Conservation (phyloP, 108 stramenopile species). For the Stephanodiscus minutulus region DNA sequence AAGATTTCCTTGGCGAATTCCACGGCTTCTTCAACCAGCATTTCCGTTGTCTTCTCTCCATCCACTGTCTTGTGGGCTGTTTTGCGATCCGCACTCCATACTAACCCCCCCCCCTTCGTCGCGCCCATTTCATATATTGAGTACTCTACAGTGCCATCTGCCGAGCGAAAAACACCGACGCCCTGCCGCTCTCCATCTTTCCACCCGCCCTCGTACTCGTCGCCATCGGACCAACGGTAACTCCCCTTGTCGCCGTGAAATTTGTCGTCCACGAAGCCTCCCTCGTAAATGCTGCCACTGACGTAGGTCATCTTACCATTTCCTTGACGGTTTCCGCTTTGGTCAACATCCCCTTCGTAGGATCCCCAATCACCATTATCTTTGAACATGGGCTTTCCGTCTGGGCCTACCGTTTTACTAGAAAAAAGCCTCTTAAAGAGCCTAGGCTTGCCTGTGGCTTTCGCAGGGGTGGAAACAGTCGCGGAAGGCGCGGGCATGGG, state of each 20-base stretch:
- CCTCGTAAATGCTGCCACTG: constrained; percentile 20
- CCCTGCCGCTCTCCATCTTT: constrained; percentile 31
- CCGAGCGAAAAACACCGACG: background rate
- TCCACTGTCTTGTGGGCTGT: constrained; percentile 17
- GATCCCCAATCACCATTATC: constrained; percentile 46
- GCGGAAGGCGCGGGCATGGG: too few species aligned
- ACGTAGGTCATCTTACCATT: too few species aligned
- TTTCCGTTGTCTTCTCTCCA: constrained; percentile 18
- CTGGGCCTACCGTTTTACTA: constrained; percentile 13
- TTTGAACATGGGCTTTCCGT: constrained; percentile 41
- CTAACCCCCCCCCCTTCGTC: constrained; percentile 45
- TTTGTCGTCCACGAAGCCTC: constrained; percentile 31
- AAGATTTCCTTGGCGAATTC: constrained; percentile 18
- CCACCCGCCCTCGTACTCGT: too few species aligned
- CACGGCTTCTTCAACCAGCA: constrained; percentile 18
- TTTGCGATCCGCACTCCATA: constrained; percentile 57
- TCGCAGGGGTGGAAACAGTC: too few species aligned
- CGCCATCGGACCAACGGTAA: constrained; percentile 19
- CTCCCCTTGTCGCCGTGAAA: constrained; percentile 20
- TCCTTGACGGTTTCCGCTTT: too few species aligned
- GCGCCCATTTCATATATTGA: constrained; percentile 53
- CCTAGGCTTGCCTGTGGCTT: too few species aligned
- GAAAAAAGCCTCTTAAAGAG: too few species aligned
- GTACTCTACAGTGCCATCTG: constrained; percentile 24
- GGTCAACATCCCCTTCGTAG: too few species aligned